A percentile compares a stretch with the other conserved stretches of the same genome.
phyloP scores from a whole-genome alignment of 768 basidiomycete genomes.

The Lentinus brumalis region DNA sequence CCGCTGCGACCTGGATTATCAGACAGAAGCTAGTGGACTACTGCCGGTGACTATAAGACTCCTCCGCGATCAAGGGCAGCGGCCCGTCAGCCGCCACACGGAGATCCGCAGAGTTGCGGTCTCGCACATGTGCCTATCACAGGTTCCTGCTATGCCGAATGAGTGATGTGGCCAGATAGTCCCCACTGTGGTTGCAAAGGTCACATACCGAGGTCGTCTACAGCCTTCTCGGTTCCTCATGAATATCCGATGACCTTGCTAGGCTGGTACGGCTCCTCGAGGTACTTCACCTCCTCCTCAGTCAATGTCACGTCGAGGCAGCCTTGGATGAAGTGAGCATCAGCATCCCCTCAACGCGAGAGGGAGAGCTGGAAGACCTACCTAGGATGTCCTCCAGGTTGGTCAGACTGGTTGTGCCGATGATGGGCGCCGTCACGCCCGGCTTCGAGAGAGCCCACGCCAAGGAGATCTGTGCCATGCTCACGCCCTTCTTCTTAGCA shows the following conservation, averaged over 20 bases:
- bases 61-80: too few relatives aligned
- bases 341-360: neutral
- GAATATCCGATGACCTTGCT: constrained; percentile 47
- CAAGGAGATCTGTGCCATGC: constrained; percentile 45
- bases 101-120: too few relatives aligned
- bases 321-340: neutral
- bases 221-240: constrained; percentile 15
- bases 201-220: too few relatives aligned
- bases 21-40: too few relatives aligned
- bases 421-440: constrained; percentile 41
- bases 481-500: constrained; percentile 39
- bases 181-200: too few relatives aligned
- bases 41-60: too few relatives aligned
- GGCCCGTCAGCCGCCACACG: too few relatives aligned
- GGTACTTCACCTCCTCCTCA: constrained; percentile 2
- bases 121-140: too few relatives aligned
- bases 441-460: constrained; percentile 38
- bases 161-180: too few relatives aligned
- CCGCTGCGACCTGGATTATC: too few relatives aligned
- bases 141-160: too few relatives aligned
- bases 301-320: constrained; percentile 9
- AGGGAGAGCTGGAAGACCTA: constrained; percentile 7
- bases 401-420: constrained; percentile 41
- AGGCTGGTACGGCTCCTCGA: constrained; percentile 53
- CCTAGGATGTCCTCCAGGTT: constrained; percentile 44